Base-by-base conservation (phyloP, 192 early-diverging fungal species). In the Rhizophagus sp. region DNA sequence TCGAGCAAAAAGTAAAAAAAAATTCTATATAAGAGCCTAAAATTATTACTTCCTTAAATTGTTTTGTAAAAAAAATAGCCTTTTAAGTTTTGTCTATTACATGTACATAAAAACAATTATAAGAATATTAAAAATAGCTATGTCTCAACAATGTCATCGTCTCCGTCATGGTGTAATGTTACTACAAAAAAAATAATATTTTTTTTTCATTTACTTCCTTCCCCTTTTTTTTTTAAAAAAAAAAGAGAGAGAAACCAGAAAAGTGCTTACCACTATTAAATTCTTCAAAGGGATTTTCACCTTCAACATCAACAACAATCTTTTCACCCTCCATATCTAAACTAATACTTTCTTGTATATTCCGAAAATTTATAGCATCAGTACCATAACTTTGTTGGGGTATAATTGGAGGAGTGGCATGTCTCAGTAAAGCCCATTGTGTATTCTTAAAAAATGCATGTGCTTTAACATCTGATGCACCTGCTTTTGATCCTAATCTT, bases 371-470 rank as follows among this genome's bases (percentile, higher is more conserved):
- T 72, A 91, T 81, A 1, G 92, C 90, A 81, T 95, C 93, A 22
- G 86, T 76, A 24, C 89, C 89, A 81, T 85, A 84, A n/a, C 87
- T 83, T 68, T 86, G 83, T 33, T 84, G 82, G 4, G 96, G 96
- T 52, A 95, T 83, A 76, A 98, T 96, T 1, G 97, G 97, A 65
- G 97, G 96, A 19, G 87, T 88, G 69, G 87, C 81, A 85, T 98
- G 91, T 44, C 96, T 88, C 68, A 99, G 82, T 39, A 99, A 85
- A 6, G 97, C 97, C 96, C 97, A 99, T 62, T 96, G 95, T 47
- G 95, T 89, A 68, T 82, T 90, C 81, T 94, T 95, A 85, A 99
- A 99, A 84, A 94, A 98, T 39, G 91, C 82, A 79, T 99, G 97
- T 57, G 84, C 82, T 84, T 99, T 99, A 67, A 99, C 89, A 82